Percentiles rank a stretch among this genome's conserved stretches.
phyloP scores from a whole-genome alignment of 306 rosid species.

The Citrullus mucosospermus region DNA sequence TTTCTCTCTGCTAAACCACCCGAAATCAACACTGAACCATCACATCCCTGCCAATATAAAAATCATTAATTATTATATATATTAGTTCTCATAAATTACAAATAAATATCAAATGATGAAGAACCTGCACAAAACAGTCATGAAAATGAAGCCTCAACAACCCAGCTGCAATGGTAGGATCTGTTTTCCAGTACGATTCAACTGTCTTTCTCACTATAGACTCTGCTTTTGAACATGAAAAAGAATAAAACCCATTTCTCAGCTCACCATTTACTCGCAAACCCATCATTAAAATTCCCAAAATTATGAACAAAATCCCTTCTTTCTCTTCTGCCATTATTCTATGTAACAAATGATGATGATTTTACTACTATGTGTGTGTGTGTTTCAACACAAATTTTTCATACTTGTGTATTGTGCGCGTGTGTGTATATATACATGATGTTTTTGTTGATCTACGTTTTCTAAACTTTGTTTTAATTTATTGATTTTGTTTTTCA shows the following conservation, averaged over 20 bases:
- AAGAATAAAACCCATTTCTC: constrained; percentile 44
- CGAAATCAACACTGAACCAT: constrained; percentile 41
- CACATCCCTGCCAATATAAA: constrained; percentile 36
- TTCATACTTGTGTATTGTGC: neutral
- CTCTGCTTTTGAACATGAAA: constrained; percentile 56
- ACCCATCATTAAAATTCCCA: constrained; percentile 26
- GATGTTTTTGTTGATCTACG: neutral
- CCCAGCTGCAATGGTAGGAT: constrained; percentile 46
- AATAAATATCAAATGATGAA: neutral
- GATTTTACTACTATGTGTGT: neutral
- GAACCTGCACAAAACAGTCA: constrained; percentile 38
- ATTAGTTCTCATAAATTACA: neutral
- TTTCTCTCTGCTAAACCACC: constrained; percentile 35
- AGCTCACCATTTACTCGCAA: constrained; percentile 31
- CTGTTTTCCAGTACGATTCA: constrained; percentile 34
- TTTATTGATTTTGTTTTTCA: neutral
- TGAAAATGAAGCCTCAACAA: constrained; percentile 63
- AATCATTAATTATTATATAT: too few species aligned
- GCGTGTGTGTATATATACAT: neutral
- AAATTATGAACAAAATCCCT: constrained; percentile 9
- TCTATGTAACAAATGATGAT: neutral
- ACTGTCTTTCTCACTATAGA: constrained; percentile 40
- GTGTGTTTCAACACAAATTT: neutral
- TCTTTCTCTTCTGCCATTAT: constrained; percentile 15
- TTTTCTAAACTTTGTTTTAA: neutral